Percentiles rank a stretch among this genome's conserved stretches.
These are phyloP conservation scores for Neurospora sp. DNA, from an alignment of 495 filamentous ascomycete species.

Conservation along the genomic window DNA sequence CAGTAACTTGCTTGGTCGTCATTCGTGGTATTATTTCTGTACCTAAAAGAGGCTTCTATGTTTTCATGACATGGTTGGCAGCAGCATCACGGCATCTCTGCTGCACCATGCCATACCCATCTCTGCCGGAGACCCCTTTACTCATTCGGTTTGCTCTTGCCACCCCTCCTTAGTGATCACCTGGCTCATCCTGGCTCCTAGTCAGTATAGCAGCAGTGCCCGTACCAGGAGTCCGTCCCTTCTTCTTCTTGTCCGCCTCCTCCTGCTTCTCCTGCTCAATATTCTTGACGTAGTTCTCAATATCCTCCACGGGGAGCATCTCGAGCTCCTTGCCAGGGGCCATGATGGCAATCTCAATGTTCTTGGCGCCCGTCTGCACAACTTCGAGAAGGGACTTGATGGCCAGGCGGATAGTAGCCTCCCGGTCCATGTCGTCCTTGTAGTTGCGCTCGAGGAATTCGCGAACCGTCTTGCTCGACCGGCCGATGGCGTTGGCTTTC, in stretches of 20 bases:
- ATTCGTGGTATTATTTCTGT: neutral
- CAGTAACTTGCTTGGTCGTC: neutral
- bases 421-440: slow-evolving; percentile 90
- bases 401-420: slow-evolving; percentile 91
- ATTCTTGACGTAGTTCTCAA: slow-evolving; percentile 92
- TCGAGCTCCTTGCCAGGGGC: slow-evolving; percentile 84
- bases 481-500: slow-evolving; percentile 98
- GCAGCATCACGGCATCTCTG: neutral
- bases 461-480: slow-evolving; percentile 95
- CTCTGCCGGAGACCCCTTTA: neutral
- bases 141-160: neutral
- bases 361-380: slow-evolving; percentile 97
- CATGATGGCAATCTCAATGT: slow-evolving; percentile 99
- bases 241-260: slow-evolving; percentile 95
- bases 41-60: neutral
- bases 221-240: slow-evolving; percentile 62
- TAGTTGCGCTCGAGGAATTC: slow-evolving; percentile 98
- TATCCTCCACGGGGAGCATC: slow-evolving; percentile 91
- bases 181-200: slow-evolving; percentile 42
- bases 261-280: slow-evolving; percentile 99
- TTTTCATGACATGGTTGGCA: neutral
- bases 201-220: slow-evolving; percentile 73
- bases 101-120: neutral
- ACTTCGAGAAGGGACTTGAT: slow-evolving; percentile 97
- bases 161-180: slow-evolving; percentile 14